These are phyloP conservation scores for Pyrenochaeta sp. DNA, from an alignment of 2,329 filamentous ascomycete species.

Conservation along the genomic window DNA sequence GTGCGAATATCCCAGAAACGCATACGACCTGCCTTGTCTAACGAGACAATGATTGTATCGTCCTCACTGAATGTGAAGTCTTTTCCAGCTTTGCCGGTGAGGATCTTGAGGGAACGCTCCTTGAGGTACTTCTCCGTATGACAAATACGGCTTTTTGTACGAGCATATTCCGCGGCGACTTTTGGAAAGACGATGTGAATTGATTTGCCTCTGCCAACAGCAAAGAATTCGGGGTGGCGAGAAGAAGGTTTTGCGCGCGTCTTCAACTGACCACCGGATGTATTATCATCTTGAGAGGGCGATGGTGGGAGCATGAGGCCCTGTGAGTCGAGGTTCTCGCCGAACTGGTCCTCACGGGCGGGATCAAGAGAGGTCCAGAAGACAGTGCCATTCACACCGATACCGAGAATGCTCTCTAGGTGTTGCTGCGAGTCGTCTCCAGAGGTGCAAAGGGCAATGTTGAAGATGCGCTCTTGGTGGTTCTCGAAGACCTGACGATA, in stretches of 20 bases:
- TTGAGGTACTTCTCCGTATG: slow-evolving; percentile 88
- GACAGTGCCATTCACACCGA: slow-evolving; percentile 93
- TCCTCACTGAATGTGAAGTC: slow-evolving; percentile 98
- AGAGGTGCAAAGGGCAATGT: slow-evolving; percentile 80
- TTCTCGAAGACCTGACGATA: slow-evolving; percentile 93
- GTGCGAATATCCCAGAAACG: slow-evolving; percentile 98
- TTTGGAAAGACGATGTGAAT: slow-evolving; percentile 84
- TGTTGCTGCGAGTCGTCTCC: slow-evolving; percentile 56
- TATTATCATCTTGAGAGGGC: slow-evolving; percentile 85
- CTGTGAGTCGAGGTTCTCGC: slow-evolving; percentile 83
- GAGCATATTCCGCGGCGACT: slow-evolving; percentile 62
- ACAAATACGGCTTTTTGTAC: slow-evolving; percentile 66
- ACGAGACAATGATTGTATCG: slow-evolving; percentile 89
- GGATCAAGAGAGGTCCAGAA: slow-evolving; percentile 81
- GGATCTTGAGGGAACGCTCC: slow-evolving; percentile 90
- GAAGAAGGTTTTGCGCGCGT: slow-evolving; percentile 91
- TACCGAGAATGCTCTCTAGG: slow-evolving; percentile 83
- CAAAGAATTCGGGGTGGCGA: slow-evolving; percentile 91
- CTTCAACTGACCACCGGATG: slow-evolving; percentile 91
- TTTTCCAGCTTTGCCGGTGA: slow-evolving; percentile 96
- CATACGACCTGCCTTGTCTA: slow-evolving; percentile 95
- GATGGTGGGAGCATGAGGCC: slow-evolving; percentile 91
- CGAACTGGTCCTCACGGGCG: slow-evolving; percentile 63
- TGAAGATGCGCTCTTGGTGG: slow-evolving; percentile 93
- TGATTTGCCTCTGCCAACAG: slow-evolving; percentile 92